These are phyloP conservation scores for Ganoderma multipileum DNA, from an alignment of 1,284 basidiomycete genomes.

Conservation along the genomic window DNA sequence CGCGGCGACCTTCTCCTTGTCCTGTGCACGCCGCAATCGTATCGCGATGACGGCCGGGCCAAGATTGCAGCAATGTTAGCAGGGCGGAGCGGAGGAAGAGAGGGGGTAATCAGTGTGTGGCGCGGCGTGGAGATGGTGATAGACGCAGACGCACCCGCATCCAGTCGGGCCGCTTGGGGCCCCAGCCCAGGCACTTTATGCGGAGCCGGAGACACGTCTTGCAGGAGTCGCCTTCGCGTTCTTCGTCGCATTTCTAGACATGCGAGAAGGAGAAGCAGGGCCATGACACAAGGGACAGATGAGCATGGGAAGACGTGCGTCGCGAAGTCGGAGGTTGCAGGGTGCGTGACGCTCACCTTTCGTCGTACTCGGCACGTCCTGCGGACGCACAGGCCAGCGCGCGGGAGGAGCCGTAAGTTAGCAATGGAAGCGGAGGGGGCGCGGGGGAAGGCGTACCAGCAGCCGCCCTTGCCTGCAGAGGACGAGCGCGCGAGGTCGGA, in stretches of 20 bases:
- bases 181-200: slow-evolving; percentile 84
- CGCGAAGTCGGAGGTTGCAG: slow-evolving; percentile 22
- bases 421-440: slow-evolving; percentile 9
- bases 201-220: slow-evolving; percentile 78
- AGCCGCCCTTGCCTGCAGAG: slow-evolving; percentile 71
- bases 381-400: slow-evolving; percentile 21
- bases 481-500: slow-evolving; percentile 60
- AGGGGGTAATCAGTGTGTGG: slow-evolving; percentile 24
- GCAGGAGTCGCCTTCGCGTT: slow-evolving; percentile 78
- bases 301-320: slow-evolving; percentile 23
- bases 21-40: slow-evolving; percentile 49
- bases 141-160: slow-evolving; percentile 67
- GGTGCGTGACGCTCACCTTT: slow-evolving; percentile 59
- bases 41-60: slow-evolving; percentile 21
- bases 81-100: slow-evolving; percentile 14
- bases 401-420: slow-evolving; percentile 18
- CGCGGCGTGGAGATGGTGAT: slow-evolving; percentile 24
- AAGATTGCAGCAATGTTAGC: slow-evolving; percentile 9
- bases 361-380: slow-evolving; percentile 84
- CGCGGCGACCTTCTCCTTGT: slow-evolving; percentile 79
- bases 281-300: slow-evolving; percentile 10
- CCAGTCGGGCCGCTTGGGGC: slow-evolving; percentile 80
- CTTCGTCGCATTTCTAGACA: slow-evolving; percentile 82
- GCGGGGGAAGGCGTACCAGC: slow-evolving; percentile 60
- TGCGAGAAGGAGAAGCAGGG: slow-evolving; percentile 5